Evolutionary conservation across 1,139 yeast species (phyloP), one percentile per base, ranked within the genome.

Genomic region (Sugiyamaella castrensis): DNA sequence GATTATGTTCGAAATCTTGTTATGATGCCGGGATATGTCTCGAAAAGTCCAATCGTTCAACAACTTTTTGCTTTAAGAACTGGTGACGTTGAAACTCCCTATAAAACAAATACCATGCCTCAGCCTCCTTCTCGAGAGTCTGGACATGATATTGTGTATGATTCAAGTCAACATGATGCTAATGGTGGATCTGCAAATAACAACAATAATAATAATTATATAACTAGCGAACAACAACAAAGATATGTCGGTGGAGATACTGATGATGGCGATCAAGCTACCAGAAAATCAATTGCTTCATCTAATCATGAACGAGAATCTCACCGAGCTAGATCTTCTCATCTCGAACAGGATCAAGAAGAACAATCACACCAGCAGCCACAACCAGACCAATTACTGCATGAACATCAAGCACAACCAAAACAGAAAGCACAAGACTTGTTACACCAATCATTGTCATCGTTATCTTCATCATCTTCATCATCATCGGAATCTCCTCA

Each of bases 1-100:
- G 81, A 81, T 51, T 92, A 92, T 65, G 82, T 94, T 47, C 77
- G 82, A 47, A 86, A 84, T 53, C 75, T 92, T 57, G 76, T 88
- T 39, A 75, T 79, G 38, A 74, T 92, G 61, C 98, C 98, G 0
- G 69, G 74, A 10, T 84, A 89, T 60, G 87, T 92, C 37, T 80
- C 95, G 0, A 77, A 81, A 53, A 64, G 68, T 10, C 77, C 76
- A 43, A 80, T 83, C 55, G 95, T 89, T 2, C 78, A 81, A 56
- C 74, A 77, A 45, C 74, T 92, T 49, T 91, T 91, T 66, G 85
- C 81, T 11, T 69, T 87, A 6, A 74, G 81, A 48, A 80, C 80
- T 10, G 87, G 87, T 47, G 94, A 85, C 64, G 74, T 71, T 11
- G 75, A 71, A 53, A 61, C 70, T 11, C 58, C 65, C 11, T 69